Conservation (phyloP, 352 stramenopile genomes). For the Pelagophyceae sp. region DNA sequence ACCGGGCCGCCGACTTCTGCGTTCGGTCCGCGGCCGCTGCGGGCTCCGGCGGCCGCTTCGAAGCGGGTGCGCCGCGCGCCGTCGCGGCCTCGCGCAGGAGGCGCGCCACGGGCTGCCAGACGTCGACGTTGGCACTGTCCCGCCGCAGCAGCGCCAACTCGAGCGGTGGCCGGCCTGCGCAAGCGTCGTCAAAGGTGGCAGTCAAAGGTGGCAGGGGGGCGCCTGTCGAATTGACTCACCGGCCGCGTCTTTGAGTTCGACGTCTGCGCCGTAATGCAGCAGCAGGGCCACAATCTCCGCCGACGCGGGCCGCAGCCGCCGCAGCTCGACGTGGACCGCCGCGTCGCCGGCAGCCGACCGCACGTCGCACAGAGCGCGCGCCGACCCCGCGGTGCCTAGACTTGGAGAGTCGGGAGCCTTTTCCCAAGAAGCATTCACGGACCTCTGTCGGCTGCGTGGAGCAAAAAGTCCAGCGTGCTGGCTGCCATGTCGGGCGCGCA, state of each 20-base stretch:
- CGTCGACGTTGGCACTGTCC: neutral
- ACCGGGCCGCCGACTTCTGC: too few relatives aligned
- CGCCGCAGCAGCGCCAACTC: neutral
- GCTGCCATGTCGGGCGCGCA: neutral
- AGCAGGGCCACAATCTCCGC: neutral
- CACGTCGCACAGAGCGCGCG: neutral
- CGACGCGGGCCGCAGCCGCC: neutral
- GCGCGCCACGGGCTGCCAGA: neutral
- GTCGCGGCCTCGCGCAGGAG: too few relatives aligned
- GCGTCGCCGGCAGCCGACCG: conserved; percentile 18
- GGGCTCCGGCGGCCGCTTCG: too few relatives aligned
- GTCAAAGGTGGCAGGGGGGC: too few relatives aligned
- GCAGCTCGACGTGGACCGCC: conserved; percentile 20
- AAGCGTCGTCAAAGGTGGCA: too few relatives aligned
- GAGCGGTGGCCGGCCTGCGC: neutral
- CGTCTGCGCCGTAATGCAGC: neutral
- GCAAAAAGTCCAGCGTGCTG: neutral
- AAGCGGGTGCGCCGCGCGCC: too few relatives aligned
- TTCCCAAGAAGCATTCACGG: too few relatives aligned
- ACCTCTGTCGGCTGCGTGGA: conserved; percentile 14
- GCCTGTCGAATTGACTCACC: too few relatives aligned
- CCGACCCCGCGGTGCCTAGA: too few relatives aligned
- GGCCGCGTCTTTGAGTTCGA: neutral
- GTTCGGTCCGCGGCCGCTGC: too few relatives aligned
- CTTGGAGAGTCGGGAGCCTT: too few relatives aligned